phyloP scores from a whole-genome alignment of 2,329 filamentous ascomycete genomes.

The Orbilia ellipsospora region DNA sequence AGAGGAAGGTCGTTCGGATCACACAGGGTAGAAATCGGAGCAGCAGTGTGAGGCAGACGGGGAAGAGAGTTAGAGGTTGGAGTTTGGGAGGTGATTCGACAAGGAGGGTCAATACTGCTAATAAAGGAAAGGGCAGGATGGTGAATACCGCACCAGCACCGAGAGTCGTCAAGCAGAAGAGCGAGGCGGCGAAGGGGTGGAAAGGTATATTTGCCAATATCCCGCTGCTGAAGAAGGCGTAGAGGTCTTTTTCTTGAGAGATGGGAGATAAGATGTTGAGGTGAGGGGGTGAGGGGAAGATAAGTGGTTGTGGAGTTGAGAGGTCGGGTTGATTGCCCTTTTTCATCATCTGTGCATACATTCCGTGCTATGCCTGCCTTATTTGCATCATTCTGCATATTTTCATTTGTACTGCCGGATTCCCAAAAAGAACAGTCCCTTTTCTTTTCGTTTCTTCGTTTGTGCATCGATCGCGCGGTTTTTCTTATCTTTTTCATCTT shows the following conservation, averaged over 20 bases:
- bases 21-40: constrained; percentile 32
- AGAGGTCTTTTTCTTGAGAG: too few species aligned
- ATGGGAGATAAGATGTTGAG: not conserved
- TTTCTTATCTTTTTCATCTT: too few species aligned
- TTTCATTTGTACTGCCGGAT: constrained; percentile 7
- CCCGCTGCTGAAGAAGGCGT: constrained; percentile 13
- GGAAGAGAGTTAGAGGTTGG: constrained; percentile 51
- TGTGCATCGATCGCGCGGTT: too few species aligned
- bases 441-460: not conserved
- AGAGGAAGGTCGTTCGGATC: constrained; percentile 32
- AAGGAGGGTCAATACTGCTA: not conserved
- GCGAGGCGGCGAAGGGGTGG: constrained; percentile 12
- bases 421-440: constrained; percentile 1
- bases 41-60: constrained; percentile 44
- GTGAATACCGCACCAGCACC: not conserved
- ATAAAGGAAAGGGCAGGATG: constrained; percentile 43
- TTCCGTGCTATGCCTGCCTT: too few species aligned
- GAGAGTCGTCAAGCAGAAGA: constrained; percentile 6
- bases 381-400: not conserved
- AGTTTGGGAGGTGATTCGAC: constrained; percentile 30
- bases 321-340: too few species aligned
- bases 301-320: too few species aligned
- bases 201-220: constrained; percentile 29
- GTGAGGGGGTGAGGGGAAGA: constrained; percentile 5
- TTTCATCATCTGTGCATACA: too few species aligned